phyloP scores from a whole-genome alignment of 140 eudicot genomes.

The Ambrosia hybrid region DNA sequence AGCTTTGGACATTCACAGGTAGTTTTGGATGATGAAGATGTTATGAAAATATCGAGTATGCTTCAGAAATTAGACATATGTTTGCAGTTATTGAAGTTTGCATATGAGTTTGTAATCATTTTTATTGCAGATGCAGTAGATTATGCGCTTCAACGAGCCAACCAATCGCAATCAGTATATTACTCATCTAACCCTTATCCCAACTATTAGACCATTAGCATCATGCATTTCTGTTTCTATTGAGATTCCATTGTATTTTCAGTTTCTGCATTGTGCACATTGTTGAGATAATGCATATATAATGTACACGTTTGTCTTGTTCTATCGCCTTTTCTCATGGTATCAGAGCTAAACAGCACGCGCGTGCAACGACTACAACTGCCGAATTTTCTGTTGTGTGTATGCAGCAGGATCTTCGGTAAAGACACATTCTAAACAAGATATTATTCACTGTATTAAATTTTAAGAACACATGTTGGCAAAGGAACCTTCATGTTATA shows the following conservation, averaged over 20 bases:
- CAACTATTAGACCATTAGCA: neutral
- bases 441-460: conserved; percentile 20
- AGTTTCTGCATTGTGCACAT: neutral
- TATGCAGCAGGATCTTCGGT: neutral
- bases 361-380: no score
- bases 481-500: conserved; percentile 5
- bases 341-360: no score
- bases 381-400: no score
- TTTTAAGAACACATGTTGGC: conserved; percentile 11
- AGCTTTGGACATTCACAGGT: neutral
- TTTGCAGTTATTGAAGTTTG: neutral
- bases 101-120: neutral
- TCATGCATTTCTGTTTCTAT: neutral
- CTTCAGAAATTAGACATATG: neutral
- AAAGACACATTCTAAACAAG: conserved; percentile 9
- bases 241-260: neutral
- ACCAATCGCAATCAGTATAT: neutral
- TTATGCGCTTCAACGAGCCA: neutral
- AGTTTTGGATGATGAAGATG: neutral
- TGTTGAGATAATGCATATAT: neutral
- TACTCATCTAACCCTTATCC: neutral
- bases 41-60: neutral
- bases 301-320: neutral
- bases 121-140: neutral
- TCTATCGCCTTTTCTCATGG: neutral